Conservation (phyloP, 163 green algal genomes). For the Volvox carteri region DNA sequence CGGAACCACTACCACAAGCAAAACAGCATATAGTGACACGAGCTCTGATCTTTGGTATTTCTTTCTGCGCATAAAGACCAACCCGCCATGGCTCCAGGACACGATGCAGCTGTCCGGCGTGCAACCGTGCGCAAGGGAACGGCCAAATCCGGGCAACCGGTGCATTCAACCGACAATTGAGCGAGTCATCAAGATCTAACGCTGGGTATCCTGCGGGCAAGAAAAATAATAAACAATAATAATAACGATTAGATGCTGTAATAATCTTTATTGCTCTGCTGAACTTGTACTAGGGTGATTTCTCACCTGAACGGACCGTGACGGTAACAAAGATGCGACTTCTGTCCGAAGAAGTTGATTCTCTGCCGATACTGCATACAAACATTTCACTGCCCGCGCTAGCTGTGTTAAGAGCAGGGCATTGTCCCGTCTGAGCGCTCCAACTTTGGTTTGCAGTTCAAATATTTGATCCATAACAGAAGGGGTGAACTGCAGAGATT, state of each 20-base stretch:
- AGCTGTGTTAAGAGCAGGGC: conserved; percentile 40
- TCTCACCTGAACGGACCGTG: neutral
- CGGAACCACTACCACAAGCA: too few species aligned
- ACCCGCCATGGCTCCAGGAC: too few species aligned
- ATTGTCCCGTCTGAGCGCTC: conserved; percentile 28
- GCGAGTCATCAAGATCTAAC: neutral
- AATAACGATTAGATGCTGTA: neutral
- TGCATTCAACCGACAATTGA: neutral
- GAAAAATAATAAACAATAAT: neutral
- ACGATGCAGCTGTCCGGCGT: too few species aligned
- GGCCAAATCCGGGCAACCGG: too few species aligned
- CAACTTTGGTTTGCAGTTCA: conserved; percentile 16
- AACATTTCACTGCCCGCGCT: conserved; percentile 37
- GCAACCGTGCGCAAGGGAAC: too few species aligned
- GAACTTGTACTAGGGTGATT: too few species aligned
- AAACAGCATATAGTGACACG: too few species aligned
- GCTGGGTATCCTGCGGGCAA: conserved; percentile 8
- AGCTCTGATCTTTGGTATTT: too few species aligned
- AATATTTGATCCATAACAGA: conserved; percentile 11
- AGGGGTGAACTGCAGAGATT: neutral
- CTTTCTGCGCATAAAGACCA: too few species aligned
- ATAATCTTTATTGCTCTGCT: too few species aligned
- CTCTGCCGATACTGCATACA: conserved; percentile 40
- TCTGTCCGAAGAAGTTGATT: conserved; percentile 41
- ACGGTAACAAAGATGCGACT: conserved; percentile 32